Percentiles rank a stretch among this genome's conserved stretches.
phyloP scores from a whole-genome alignment of 306 rosid species.

The Fragaria nilgerrensis region DNA sequence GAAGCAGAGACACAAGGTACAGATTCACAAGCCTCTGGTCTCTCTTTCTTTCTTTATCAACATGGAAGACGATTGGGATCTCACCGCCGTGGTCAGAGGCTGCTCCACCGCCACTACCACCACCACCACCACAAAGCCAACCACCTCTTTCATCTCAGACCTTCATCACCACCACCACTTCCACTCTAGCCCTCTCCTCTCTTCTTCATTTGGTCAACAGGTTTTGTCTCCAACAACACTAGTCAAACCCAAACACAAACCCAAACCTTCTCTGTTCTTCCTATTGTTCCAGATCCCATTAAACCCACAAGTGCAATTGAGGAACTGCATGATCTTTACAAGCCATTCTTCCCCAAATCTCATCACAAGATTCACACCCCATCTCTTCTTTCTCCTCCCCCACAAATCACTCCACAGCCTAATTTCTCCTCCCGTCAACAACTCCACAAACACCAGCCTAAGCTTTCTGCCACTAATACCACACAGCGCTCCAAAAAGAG shows the following conservation, averaged over 20 bases:
- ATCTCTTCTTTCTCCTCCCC: constrained; percentile 22
- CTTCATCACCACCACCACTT: constrained; percentile 9
- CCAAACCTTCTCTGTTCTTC: constrained; percentile 38
- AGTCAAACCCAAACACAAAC: constrained; percentile 27
- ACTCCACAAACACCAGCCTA: constrained; percentile 25
- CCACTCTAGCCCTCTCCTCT: constrained; percentile 12
- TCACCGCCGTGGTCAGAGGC: constrained; percentile 84
- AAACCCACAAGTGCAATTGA: constrained; percentile 37
- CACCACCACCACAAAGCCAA: background rate
- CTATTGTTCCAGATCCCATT: constrained; percentile 38
- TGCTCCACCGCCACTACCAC: constrained; percentile 45
- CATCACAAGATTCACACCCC: constrained; percentile 14
- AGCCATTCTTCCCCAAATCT: constrained; percentile 72
- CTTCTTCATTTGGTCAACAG: constrained; percentile 26
- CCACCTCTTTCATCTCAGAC: constrained; percentile 9
- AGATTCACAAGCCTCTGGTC: constrained; percentile 41
- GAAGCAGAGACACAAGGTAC: constrained; percentile 27
- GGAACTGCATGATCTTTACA: constrained; percentile 86
- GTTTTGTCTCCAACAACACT: background rate
- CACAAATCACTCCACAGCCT: background rate
- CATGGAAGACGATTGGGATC: constrained; percentile 93
- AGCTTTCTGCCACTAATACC: constrained; percentile 32
- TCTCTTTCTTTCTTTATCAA: constrained; percentile 11
- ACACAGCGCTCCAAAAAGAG: constrained; percentile 78
- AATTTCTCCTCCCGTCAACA: constrained; percentile 3